Evolutionary conservation across 1,284 basidiomycete species (phyloP).

Genomic region (Farysia itapuensis): DNA sequence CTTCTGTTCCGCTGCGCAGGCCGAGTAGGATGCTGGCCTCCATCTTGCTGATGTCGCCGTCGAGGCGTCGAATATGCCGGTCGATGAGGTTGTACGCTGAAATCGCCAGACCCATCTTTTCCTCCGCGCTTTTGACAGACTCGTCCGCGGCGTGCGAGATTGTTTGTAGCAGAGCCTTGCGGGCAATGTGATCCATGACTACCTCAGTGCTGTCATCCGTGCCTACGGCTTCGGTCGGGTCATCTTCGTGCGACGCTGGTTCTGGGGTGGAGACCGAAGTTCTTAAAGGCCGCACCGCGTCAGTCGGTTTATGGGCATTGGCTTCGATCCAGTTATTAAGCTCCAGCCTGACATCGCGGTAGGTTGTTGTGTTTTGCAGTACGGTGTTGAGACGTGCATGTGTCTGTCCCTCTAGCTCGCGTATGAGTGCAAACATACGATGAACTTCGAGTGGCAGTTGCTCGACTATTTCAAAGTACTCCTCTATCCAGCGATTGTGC

Average conservation of each 20-base stretch:
- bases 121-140: slow-evolving; percentile 61
- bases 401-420: slow-evolving; percentile 78
- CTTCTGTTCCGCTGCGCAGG: slow-evolving; percentile 39
- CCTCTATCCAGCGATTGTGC: slow-evolving; percentile 48
- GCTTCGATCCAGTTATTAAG: slow-evolving; percentile 8
- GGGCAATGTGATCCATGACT: slow-evolving; percentile 4
- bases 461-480: slow-evolving; percentile 67
- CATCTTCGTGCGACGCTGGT: slow-evolving; percentile 15
- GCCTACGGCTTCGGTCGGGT: neutral
- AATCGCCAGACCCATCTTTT: slow-evolving; percentile 63
- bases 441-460: slow-evolving; percentile 82
- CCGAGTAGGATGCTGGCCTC: slow-evolving; percentile 49
- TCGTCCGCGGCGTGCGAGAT: slow-evolving; percentile 31
- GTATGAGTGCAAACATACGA: slow-evolving; percentile 74
- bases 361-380: slow-evolving; percentile 12
- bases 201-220: neutral
- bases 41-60: slow-evolving; percentile 60
- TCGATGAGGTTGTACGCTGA: slow-evolving; percentile 64
- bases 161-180: slow-evolving; percentile 7
- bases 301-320: neutral
- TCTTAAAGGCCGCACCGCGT: no score
- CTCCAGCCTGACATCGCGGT: slow-evolving; percentile 21
- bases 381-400: slow-evolving; percentile 17
- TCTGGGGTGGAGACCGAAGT: neutral
- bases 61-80: slow-evolving; percentile 64